Conservation (phyloP, 768 basidiomycete genomes). For the Clitopilus hobsonii region DNA sequence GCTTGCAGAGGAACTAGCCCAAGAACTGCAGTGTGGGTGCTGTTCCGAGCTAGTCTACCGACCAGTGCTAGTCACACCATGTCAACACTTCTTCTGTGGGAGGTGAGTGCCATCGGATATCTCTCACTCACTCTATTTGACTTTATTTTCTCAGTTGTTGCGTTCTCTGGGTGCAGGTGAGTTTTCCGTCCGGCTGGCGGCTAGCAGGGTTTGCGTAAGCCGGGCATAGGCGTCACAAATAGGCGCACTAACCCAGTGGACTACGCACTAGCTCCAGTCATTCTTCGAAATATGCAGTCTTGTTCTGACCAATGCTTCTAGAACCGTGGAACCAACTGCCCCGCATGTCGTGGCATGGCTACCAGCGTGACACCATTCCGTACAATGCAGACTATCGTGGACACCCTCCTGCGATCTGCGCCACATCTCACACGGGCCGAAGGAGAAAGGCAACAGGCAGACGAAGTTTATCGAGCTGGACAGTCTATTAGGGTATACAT, state of each 20-base stretch:
- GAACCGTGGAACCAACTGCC: slow-evolving; percentile 86
- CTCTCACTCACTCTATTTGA: background rate
- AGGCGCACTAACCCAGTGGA: background rate
- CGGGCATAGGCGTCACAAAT: too few species aligned
- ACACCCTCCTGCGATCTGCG: slow-evolving; percentile 64
- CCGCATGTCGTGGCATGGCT: slow-evolving; percentile 71
- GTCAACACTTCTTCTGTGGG: slow-evolving; percentile 90
- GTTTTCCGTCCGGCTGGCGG: slow-evolving; percentile 24
- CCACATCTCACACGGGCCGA: slow-evolving; percentile 65
- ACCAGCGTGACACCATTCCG: slow-evolving; percentile 70
- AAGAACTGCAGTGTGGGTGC: slow-evolving; percentile 83
- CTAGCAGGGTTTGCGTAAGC: slow-evolving; percentile 6
- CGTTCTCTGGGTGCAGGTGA: slow-evolving; percentile 78
- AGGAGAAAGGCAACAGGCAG: slow-evolving; percentile 75
- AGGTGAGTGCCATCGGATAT: slow-evolving; percentile 42
- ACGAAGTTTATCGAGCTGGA: slow-evolving; percentile 69
- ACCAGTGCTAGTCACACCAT: slow-evolving; percentile 78
- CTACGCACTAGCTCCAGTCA: background rate
- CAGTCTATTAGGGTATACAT: slow-evolving; percentile 52
- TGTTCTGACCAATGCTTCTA: slow-evolving; percentile 25
- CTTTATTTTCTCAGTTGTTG: slow-evolving; percentile 54
- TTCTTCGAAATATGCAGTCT: background rate
- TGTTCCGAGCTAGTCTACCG: slow-evolving; percentile 79
- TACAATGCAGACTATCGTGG: slow-evolving; percentile 66
- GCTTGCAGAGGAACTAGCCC: slow-evolving; percentile 58